Percentiles rank a stretch among this genome's conserved stretches.
Evolutionary conservation across 345 rosid species (phyloP).

Genomic region (Fremontodendron californicum): DNA sequence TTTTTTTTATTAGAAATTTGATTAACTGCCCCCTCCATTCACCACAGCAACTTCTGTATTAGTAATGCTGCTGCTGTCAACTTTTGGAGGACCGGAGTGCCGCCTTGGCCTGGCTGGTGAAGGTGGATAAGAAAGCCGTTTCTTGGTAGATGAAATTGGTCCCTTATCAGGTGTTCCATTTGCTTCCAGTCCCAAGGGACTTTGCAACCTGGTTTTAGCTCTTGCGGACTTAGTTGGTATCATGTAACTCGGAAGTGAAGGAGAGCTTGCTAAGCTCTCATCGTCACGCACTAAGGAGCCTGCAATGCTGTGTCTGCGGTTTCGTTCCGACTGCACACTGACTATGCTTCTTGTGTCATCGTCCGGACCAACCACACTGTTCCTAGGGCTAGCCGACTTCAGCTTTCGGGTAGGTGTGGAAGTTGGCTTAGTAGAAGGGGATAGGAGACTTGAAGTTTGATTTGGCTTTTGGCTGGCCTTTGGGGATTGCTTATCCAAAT

Average conservation of each 20-base stretch:
- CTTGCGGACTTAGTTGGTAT: conserved; percentile 85
- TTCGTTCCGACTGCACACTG: conserved; percentile 55
- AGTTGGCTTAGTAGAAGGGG: conserved; percentile 54
- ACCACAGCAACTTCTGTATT: conserved; percentile 32
- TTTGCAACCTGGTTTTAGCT: conserved; percentile 71
- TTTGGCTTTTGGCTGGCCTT: conserved; percentile 53
- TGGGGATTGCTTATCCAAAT: conserved; percentile 62
- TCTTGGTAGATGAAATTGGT: conserved; percentile 43
- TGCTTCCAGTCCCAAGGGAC: conserved; percentile 41
- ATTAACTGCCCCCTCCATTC: conserved; percentile 42
- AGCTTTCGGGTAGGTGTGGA: conserved; percentile 51
- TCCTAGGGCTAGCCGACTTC: conserved; percentile 55
- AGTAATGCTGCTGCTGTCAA: conserved; percentile 39
- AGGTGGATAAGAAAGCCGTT: conserved; percentile 71
- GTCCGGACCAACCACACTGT: conserved; percentile 39
- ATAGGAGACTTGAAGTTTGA: conserved; percentile 40
- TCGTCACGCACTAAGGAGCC: conserved; percentile 61
- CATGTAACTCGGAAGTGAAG: conserved; percentile 82
- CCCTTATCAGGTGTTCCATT: conserved; percentile 56
- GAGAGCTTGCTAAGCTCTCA: conserved; percentile 66
- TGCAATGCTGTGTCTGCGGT: conserved; percentile 71
- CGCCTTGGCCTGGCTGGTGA: conserved; percentile 74
- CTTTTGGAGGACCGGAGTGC: conserved; percentile 77
- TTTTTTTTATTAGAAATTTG: no score
- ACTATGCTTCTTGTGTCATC: conserved; percentile 73